Base-by-base conservation (phyloP, 2,329 filamentous ascomycete genomes). In the Colletotrichum neosansevieriae region DNA sequence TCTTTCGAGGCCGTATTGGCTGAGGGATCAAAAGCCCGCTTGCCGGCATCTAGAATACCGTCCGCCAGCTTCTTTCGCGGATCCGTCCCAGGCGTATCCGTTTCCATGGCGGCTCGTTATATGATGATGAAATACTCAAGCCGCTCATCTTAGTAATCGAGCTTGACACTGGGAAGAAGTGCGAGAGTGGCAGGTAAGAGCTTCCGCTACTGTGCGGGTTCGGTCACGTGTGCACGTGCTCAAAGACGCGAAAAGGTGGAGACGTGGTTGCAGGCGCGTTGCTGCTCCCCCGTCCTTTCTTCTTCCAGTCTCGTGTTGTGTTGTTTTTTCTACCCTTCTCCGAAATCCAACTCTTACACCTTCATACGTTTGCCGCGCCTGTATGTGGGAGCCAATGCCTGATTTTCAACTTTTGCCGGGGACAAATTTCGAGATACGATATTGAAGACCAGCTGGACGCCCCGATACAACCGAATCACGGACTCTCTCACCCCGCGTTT, bases 1-100 rank as follows among this genome's bases (percentile, higher is more conserved):
- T 79, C 73, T 49, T 79, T 79, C 9, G 74, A 75, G 44, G 74
- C 72, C 7, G 75, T 73, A 47, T 80, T 76, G 11, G 73, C 71
- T 4, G 76, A 78, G 2, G 86, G 85, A 58, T 83, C 78, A 65
- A 86, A 88, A 1, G 86, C 86, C 47, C 80, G 83, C 32, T 78
- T 83, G 4, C 82, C 85, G 13, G 79, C 74, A 45, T 81, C 77
- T 38, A 82, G 74, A 42, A 81, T 74, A 0, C 74, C 69, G 36
- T 81, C 76, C 21, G 77, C 72, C 36, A 81, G 61, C 10, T 59
- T 67, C 12, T 58, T 61, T 21, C 60, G 62, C 15, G 45, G 49
- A 11, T 71, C 62, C 7, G 45, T 59, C 36, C 49, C 70, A 13
- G 63, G 38, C 10, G 53, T 47, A 15, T 66, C 47, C n/a, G 44